A percentile compares a stretch with the other conserved stretches of the same genome.
These are phyloP conservation scores for Cyphellophora europaea DNA, from an alignment of 2,329 filamentous ascomycete genomes.

Conservation along the genomic window DNA sequence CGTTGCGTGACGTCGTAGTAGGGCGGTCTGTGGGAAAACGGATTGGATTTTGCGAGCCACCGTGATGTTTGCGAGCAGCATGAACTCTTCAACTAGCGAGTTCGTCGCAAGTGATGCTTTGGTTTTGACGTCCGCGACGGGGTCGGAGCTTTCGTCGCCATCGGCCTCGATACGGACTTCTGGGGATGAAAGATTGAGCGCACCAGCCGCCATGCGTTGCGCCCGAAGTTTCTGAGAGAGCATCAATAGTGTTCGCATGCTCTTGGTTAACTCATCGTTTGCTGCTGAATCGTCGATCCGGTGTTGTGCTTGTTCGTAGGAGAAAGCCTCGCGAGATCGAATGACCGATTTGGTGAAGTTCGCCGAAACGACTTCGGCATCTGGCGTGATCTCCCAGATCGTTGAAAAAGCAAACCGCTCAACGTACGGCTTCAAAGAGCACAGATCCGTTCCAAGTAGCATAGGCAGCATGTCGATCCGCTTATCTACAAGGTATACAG, in stretches of 20 bases:
- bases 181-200: conserved; percentile 90
- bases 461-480: conserved; percentile 98
- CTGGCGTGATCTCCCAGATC: conserved; percentile 76
- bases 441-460: conserved; percentile 90
- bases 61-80: conserved; percentile 94
- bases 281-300: conserved; percentile 84
- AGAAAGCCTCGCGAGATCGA: conserved; percentile 90
- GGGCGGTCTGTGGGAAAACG: conserved; percentile 87
- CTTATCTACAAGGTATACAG: conserved; percentile 96
- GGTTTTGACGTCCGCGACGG: conserved; percentile 81
- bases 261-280: conserved; percentile 77
- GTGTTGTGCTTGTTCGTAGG: conserved; percentile 91
- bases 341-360: conserved; percentile 97
- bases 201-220: conserved; percentile 93
- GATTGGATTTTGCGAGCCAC: conserved; percentile 86
- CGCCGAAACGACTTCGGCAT: conserved; percentile 76
- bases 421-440: conserved; percentile 95
- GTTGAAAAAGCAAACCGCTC: conserved; percentile 83
- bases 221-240: conserved; percentile 89
- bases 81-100: conserved; percentile 97
- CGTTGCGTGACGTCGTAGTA: conserved; percentile 82
- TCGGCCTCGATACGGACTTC: conserved; percentile 94
- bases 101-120: conserved; percentile 93
- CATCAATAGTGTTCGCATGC: conserved; percentile 77
- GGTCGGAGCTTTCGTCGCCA: conserved; percentile 81